These are phyloP conservation scores for Trichoderma atrobrunneum DNA, from an alignment of 2,329 filamentous ascomycete species.

Conservation along the genomic window DNA sequence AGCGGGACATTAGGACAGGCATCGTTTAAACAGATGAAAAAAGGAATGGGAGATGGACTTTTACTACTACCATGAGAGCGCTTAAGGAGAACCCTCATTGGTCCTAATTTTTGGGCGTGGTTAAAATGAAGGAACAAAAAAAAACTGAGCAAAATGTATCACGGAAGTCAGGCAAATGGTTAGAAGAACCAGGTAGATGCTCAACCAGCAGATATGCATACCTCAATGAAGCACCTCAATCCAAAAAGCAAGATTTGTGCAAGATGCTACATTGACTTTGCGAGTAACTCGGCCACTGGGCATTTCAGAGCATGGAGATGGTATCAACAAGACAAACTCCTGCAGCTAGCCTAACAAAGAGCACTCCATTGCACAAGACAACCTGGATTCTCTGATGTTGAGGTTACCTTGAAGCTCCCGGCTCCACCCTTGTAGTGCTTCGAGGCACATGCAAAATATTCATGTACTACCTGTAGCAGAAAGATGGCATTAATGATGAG, in stretches of 20 bases:
- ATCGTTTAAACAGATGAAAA: conserved; percentile 20
- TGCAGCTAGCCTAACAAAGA: not conserved
- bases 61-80: conserved; percentile 8
- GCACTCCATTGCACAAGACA: not conserved
- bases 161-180: not conserved
- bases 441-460: not conserved
- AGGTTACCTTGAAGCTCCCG: not conserved
- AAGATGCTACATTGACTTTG: not conserved
- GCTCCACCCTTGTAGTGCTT: not conserved
- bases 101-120: not conserved
- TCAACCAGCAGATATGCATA: not conserved
- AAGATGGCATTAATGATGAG: not conserved
- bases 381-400: not conserved
- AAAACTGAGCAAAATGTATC: conserved; percentile 7
- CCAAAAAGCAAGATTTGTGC: not conserved
- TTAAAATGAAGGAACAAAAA: conserved; percentile 6
- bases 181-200: not conserved
- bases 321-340: not conserved
- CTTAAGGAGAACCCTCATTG: not conserved
- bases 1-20: conserved; percentile 18
- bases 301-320: not conserved
- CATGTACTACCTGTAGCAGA: not conserved
- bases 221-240: not conserved
- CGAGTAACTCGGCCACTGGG: not conserved
- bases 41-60: conserved; percentile 18